A percentile compares a stretch with the other conserved stretches of the same genome.
Conservation (phyloP, 2,329 filamentous ascomycete genomes). For the Diaporthe aspalathi region DNA sequence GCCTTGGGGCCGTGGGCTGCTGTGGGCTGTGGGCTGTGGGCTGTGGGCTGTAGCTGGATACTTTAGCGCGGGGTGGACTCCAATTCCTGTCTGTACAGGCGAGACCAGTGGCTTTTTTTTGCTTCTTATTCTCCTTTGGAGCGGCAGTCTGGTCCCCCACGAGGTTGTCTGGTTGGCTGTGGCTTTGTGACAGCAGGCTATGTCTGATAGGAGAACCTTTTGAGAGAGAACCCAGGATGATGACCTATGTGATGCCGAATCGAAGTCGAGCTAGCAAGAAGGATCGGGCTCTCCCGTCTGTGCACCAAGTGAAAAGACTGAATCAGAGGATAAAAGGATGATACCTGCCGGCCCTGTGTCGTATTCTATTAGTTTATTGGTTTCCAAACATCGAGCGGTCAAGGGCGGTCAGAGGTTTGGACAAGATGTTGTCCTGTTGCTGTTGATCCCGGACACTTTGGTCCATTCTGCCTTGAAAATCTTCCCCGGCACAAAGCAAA, state of each 20-base stretch:
- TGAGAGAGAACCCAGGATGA: not conserved
- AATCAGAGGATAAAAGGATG: slow-evolving; percentile 5
- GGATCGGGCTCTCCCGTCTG: not conserved
- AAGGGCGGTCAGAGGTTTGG: slow-evolving; percentile 20
- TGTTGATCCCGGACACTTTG: not conserved
- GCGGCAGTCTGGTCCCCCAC: slow-evolving; percentile 27
- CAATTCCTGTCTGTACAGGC: slow-evolving; percentile 19
- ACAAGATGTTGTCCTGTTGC: not conserved
- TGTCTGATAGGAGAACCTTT: not conserved
- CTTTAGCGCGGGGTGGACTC: slow-evolving; percentile 38
- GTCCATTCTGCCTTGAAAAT: not conserved
- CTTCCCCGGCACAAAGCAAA: slow-evolving; percentile 11
- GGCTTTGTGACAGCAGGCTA: not conserved
- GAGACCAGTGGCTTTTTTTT: not conserved
- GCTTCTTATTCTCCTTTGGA: slow-evolving; percentile 16
- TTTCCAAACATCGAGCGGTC: not conserved
- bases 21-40: not conserved
- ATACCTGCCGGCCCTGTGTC: not conserved
- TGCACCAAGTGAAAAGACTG: slow-evolving; percentile 2
- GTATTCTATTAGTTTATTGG: not conserved
- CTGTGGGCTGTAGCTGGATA: slow-evolving; percentile 21
- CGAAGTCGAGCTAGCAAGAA: not conserved
- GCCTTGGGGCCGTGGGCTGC: slow-evolving; percentile 24
- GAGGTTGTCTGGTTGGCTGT: slow-evolving; percentile 29
- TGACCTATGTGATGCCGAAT: not conserved